A percentile compares a stretch with the other conserved stretches of the same genome.
Evolutionary conservation across 2,329 filamentous ascomycete species (phyloP).

Genomic region (Xylariaceae sp.): DNA sequence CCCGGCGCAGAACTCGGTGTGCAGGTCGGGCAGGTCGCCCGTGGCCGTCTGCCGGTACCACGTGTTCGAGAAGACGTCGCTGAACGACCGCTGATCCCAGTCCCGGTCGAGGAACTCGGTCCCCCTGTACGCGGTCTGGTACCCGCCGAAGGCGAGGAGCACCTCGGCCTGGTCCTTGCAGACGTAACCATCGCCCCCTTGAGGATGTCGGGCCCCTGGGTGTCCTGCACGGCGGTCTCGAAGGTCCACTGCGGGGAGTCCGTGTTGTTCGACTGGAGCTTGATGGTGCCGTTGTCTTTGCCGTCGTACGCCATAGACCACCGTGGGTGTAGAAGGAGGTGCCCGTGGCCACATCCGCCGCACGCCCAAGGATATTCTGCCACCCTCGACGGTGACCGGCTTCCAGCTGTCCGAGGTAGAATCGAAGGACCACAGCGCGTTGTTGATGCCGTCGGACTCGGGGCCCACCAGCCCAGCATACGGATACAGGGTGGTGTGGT

Average conservation of each 20-base stretch:
- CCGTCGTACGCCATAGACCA: constrained; percentile 7
- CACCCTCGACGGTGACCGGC: constrained; percentile 4
- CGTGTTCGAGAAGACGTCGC: constrained; percentile 10
- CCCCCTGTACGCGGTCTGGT: constrained; percentile 8
- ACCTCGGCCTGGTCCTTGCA: constrained; percentile 9
- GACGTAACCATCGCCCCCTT: constrained; percentile 14
- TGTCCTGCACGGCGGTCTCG: constrained; percentile 1
- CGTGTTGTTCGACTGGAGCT: constrained; percentile 8
- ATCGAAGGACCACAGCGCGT: constrained; percentile 12
- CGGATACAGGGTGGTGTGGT: constrained; percentile 10
- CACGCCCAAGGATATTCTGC: constrained; percentile 6
- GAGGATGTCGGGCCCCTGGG: constrained; percentile 9
- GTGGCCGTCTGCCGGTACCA: constrained; percentile 13
- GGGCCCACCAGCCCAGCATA: constrained; percentile 8
- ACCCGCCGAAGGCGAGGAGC: constrained; percentile 13
- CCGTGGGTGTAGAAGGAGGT: constrained; percentile 12
- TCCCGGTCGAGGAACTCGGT: background rate
- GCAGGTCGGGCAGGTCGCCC: constrained; percentile 8
- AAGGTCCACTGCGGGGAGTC: constrained; percentile 7
- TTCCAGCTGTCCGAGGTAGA: constrained; percentile 7
- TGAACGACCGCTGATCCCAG: constrained; percentile 10
- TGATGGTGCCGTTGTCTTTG: constrained; percentile 9
- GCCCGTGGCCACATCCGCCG: constrained; percentile 10
- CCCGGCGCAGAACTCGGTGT: constrained; percentile 11
- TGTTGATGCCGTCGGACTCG: constrained; percentile 4